Conservation (phyloP, 2,329 filamentous ascomycete species). For the Chaetothyriales sp. region DNA sequence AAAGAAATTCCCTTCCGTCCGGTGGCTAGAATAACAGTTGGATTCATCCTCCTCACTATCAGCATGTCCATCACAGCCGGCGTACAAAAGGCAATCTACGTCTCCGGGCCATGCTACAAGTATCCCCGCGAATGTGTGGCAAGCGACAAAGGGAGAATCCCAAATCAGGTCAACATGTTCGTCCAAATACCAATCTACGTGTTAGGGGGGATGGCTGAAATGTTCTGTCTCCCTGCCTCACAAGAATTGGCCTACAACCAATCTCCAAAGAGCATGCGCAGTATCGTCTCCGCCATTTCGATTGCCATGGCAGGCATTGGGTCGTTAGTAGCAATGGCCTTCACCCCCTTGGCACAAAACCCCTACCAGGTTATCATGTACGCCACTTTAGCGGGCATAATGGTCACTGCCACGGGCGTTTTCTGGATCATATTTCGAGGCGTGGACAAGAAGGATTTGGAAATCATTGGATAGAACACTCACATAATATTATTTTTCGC, state of each 20-base stretch:
- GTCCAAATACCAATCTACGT: slow-evolving; percentile 37
- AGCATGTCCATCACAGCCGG: slow-evolving; percentile 50
- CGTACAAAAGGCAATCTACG: slow-evolving; percentile 44
- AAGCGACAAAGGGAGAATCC: slow-evolving; percentile 36
- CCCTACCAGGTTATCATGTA: not conserved
- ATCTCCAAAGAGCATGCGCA: slow-evolving; percentile 50
- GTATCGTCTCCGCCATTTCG: slow-evolving; percentile 2
- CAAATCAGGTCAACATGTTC: slow-evolving; percentile 24
- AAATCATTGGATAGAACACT: not conserved
- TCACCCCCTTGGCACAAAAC: not conserved
- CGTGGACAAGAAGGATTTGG: not conserved
- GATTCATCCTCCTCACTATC: slow-evolving; percentile 52
- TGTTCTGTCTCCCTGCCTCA: slow-evolving; percentile 52
- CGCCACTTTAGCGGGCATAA: not conserved
- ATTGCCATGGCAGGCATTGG: not conserved
- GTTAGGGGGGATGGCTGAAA: slow-evolving; percentile 42
- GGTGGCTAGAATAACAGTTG: slow-evolving; percentile 60
- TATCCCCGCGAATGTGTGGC: slow-evolving; percentile 5
- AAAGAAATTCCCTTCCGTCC: slow-evolving; percentile 54
- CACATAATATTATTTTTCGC: not conserved
- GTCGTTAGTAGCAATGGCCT: not conserved
- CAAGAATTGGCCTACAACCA: slow-evolving; percentile 63
- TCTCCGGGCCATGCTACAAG: slow-evolving; percentile 8
- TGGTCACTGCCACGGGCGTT: not conserved
- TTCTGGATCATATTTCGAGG: not conserved